Conservation (phyloP, 345 rosid species). For the Camelina sativa region DNA sequence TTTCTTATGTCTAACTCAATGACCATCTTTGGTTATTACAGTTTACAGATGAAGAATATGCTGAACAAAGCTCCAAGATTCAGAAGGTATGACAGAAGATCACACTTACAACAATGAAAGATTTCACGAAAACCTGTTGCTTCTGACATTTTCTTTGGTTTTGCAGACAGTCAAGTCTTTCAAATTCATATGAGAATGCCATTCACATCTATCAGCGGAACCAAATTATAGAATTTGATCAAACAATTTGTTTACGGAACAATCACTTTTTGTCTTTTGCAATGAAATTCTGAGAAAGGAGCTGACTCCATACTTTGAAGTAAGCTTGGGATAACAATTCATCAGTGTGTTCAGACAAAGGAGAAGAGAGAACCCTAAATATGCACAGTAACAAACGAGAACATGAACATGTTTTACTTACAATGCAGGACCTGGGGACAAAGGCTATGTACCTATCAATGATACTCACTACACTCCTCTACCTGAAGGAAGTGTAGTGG, state of each 20-base stretch:
- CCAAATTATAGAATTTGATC: constrained; percentile 13
- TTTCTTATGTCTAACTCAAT: constrained; percentile 8
- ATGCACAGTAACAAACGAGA: constrained; percentile 33
- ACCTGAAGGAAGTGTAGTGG: constrained; percentile 42
- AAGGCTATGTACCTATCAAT: constrained; percentile 36
- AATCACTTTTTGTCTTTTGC: constrained; percentile 7
- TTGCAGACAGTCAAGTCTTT: constrained; percentile 80
- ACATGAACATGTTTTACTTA: constrained; percentile 36
- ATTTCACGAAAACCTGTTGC: constrained; percentile 3
- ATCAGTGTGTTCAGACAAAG: constrained; percentile 29
- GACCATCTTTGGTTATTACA: constrained; percentile 41
- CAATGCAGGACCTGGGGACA: constrained; percentile 44
- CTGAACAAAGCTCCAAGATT: constrained; percentile 63
- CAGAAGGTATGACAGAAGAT: constrained; percentile 56
- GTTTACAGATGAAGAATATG: constrained; percentile 69
- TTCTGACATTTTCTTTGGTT: constrained; percentile 18
- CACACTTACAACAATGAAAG: neutral
- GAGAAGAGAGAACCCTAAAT: constrained; percentile 38
- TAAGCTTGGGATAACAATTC: constrained; percentile 38
- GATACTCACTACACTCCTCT: constrained; percentile 37
- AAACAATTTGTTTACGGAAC: constrained; percentile 34
- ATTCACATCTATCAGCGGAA: constrained; percentile 7
- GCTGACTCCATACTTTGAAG: constrained; percentile 39
- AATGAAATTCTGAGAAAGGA: constrained; percentile 28
- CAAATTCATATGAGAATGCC: constrained; percentile 60